Conservation (phyloP, 2,329 filamentous ascomycete genomes). For the Fusarium dimerum region DNA sequence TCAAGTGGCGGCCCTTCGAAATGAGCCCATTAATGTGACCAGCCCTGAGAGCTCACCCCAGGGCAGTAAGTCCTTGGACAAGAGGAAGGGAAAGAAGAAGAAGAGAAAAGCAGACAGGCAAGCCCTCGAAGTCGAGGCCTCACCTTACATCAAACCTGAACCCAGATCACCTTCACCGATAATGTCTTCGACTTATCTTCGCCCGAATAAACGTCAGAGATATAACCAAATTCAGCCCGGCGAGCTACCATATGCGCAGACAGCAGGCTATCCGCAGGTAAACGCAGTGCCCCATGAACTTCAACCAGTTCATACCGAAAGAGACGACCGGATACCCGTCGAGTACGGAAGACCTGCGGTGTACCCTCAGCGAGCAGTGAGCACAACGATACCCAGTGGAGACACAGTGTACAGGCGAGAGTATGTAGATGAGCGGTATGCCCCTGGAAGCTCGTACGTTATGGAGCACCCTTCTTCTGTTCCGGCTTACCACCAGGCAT, state of each 20-base stretch:
- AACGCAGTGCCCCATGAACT: slow-evolving; percentile 38
- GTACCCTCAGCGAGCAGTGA: slow-evolving; percentile 27
- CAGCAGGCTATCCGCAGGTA: slow-evolving; percentile 43
- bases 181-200: slow-evolving; percentile 50
- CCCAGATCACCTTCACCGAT: slow-evolving; percentile 65
- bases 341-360: slow-evolving; percentile 35
- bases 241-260: slow-evolving; percentile 36
- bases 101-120: slow-evolving; percentile 56
- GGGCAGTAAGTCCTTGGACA: slow-evolving; percentile 48
- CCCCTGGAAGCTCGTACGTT: slow-evolving; percentile 32
- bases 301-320: slow-evolving; percentile 30
- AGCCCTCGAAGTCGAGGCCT: slow-evolving; percentile 47
- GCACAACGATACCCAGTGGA: slow-evolving; percentile 28
- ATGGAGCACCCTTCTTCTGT: slow-evolving; percentile 41
- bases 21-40: slow-evolving; percentile 48
- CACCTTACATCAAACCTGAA: slow-evolving; percentile 63
- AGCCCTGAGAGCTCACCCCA: slow-evolving; percentile 64
- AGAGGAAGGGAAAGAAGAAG: slow-evolving; percentile 51
- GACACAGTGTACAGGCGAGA: slow-evolving; percentile 33
- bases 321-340: slow-evolving; percentile 34
- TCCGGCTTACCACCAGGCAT: slow-evolving; percentile 35
- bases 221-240: slow-evolving; percentile 44
- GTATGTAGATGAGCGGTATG: slow-evolving; percentile 35
- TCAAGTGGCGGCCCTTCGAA: slow-evolving; percentile 59
- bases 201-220: slow-evolving; percentile 59